Conservation (phyloP, 768 basidiomycete species). For the Termitomyces bulborhizus region DNA sequence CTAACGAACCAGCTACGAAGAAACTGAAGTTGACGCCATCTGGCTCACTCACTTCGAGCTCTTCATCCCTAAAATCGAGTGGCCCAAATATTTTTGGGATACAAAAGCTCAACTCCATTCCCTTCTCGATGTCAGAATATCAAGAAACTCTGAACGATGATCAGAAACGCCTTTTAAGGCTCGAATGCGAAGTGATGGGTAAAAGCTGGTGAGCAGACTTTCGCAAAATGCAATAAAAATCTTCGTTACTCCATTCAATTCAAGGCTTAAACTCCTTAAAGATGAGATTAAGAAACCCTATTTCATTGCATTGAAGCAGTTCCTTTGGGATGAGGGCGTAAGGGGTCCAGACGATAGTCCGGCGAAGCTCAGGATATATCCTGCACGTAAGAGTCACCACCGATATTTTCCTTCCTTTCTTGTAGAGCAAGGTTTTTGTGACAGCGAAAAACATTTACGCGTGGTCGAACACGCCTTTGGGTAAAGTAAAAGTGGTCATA, state of each 20-base stretch:
- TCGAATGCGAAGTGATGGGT: conserved; percentile 72
- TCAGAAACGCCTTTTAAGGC: conserved; percentile 47
- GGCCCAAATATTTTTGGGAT: conserved; percentile 12
- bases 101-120: conserved; percentile 53
- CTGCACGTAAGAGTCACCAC: conserved; percentile 50
- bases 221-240: background rate
- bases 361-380: conserved; percentile 59
- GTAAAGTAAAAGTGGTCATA: conserved; percentile 82
- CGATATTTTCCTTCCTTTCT: conserved; percentile 1
- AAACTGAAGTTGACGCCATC: conserved; percentile 35
- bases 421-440: conserved; percentile 4
- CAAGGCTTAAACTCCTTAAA: conserved; percentile 68
- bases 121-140: conserved; percentile 57
- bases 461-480: conserved; percentile 86
- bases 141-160: conserved; percentile 50
- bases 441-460: conserved; percentile 79
- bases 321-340: conserved; percentile 62
- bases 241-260: background rate
- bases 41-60: conserved; percentile 12
- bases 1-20: conserved; percentile 32
- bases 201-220: conserved; percentile 53
- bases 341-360: conserved; percentile 41
- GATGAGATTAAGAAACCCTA: conserved; percentile 74
- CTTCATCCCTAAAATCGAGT: conserved; percentile 13
- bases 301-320: conserved; percentile 66